Evolutionary conservation across 75 land plant genomes (phyloP).

Genomic region (Cupressus sempervirens): DNA sequence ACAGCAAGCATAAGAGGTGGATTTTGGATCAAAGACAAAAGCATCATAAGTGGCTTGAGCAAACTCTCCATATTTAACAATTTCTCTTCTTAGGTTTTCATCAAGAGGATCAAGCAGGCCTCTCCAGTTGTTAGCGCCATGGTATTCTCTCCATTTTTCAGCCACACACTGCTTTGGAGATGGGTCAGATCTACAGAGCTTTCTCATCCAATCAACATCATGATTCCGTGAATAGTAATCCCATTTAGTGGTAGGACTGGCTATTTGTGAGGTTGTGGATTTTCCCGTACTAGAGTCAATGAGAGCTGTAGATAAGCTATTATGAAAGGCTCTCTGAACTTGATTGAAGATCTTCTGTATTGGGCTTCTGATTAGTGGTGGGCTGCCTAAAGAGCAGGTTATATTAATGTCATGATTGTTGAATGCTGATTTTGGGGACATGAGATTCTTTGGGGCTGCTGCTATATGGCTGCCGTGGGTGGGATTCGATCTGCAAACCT

Average conservation of each 20-base stretch:
- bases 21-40: constrained; percentile 16
- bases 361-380: neutral
- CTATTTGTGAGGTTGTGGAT: neutral
- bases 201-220: neutral
- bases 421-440: neutral
- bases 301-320: neutral
- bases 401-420: neutral
- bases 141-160: constrained; percentile 14
- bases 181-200: neutral
- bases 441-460: neutral
- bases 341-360: neutral
- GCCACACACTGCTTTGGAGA: neutral
- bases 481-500: no score
- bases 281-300: neutral
- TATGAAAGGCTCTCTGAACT: neutral
- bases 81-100: constrained; percentile 20
- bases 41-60: constrained; percentile 29
- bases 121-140: constrained; percentile 14
- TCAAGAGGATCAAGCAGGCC: constrained; percentile 30
- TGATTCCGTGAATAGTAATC: neutral
- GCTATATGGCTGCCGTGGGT: no score
- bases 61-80: constrained; percentile 34
- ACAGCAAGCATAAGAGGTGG: constrained; percentile 14
- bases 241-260: neutral
- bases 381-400: neutral